Conservation (phyloP, 2,329 filamentous ascomycete genomes). For the Epichloe coenophiala region DNA sequence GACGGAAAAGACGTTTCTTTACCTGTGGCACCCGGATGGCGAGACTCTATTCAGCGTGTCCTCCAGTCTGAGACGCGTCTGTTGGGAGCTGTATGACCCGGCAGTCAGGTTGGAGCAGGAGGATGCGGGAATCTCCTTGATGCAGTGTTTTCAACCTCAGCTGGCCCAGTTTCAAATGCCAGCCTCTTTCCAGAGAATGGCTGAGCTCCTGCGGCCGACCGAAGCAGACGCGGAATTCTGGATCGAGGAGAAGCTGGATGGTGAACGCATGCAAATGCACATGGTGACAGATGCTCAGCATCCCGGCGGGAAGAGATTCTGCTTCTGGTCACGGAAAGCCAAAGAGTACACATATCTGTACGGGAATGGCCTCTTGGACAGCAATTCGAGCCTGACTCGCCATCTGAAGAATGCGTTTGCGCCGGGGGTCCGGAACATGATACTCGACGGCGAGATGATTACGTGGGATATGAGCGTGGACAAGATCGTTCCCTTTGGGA, state of each 20-base stretch:
- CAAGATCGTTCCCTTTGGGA: conserved; percentile 79
- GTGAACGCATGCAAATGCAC: conserved; percentile 93
- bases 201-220: conserved; percentile 50
- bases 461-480: conserved; percentile 86
- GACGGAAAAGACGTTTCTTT: conserved; percentile 77
- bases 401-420: conserved; percentile 69
- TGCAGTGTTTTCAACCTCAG: conserved; percentile 95
- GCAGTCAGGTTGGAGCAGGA: conserved; percentile 59
- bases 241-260: conserved; percentile 97
- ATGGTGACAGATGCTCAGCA: conserved; percentile 59
- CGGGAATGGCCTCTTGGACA: conserved; percentile 60
- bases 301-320: conserved; percentile 60
- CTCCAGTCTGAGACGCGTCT: conserved; percentile 78
- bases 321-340: conserved; percentile 89
- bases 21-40: conserved; percentile 69
- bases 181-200: conserved; percentile 63
- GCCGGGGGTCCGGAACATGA: conserved; percentile 66
- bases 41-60: conserved; percentile 78
- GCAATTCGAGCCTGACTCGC: conserved; percentile 64
- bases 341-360: conserved; percentile 96
- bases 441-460: conserved; percentile 96
- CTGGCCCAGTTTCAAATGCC: conserved; percentile 84
- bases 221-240: conserved; percentile 70
- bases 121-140: conserved; percentile 61
- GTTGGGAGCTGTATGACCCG: conserved; percentile 80